phyloP scores from a whole-genome alignment of 805 yeast genomes.

The Metschnikowia lochheadii region DNA sequence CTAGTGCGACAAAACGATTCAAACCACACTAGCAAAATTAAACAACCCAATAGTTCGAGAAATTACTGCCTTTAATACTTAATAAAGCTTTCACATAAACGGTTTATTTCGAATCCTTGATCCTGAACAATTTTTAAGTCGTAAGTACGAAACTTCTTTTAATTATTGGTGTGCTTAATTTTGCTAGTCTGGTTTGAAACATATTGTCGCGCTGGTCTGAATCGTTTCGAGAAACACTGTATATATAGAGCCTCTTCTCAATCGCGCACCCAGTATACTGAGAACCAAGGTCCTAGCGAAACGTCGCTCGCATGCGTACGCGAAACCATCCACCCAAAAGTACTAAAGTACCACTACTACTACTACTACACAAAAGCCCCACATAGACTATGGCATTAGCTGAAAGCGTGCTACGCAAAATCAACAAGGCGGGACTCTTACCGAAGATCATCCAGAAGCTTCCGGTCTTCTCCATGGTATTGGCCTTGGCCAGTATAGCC shows the following conservation, averaged over 20 bases:
- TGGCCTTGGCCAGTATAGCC: constrained; percentile 31
- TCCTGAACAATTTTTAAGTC: no score
- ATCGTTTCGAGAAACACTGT: no score
- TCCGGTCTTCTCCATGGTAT: constrained; percentile 31
- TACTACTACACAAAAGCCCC: neutral
- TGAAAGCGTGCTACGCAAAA: constrained; percentile 35
- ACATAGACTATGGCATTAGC: constrained; percentile 39
- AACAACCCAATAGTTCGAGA: no score
- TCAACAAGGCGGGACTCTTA: constrained; percentile 37
- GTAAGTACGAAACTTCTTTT: no score
- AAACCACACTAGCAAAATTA: no score
- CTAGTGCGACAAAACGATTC: no score
- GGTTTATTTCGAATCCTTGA: no score
- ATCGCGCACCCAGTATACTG: neutral
- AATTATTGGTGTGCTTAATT: no score
- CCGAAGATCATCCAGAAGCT: constrained; percentile 32
- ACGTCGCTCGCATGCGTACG: neutral
- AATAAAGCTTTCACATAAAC: no score
- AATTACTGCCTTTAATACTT: no score
- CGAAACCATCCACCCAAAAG: neutral
- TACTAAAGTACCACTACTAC: neutral
- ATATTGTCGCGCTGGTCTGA: no score
- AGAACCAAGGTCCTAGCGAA: neutral
- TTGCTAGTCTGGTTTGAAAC: no score
- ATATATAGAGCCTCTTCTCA: neutral